Percentiles rank a stretch among this genome's conserved stretches.
These are phyloP conservation scores for Fusarium multiceps DNA, from an alignment of 2,329 filamentous ascomycete species.

Conservation along the genomic window DNA sequence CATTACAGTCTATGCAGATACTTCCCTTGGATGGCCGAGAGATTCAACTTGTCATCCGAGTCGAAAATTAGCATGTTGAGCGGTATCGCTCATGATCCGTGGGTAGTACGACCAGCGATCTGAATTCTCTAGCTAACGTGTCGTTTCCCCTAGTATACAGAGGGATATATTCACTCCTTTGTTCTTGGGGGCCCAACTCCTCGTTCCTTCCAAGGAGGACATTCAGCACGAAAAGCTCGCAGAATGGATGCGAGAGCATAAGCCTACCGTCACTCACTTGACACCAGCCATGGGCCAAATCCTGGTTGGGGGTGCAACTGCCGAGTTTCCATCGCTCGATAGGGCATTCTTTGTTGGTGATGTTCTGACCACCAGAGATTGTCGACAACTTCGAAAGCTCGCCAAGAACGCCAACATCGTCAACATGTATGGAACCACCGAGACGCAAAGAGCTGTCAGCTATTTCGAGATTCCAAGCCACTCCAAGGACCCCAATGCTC, in stretches of 20 bases:
- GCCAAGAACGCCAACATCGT: slow-evolving; percentile 69
- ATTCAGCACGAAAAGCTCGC: slow-evolving; percentile 82
- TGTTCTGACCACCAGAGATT: slow-evolving; percentile 86
- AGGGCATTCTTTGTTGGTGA: slow-evolving; percentile 93
- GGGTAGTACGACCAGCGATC: neutral
- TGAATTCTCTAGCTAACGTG: neutral
- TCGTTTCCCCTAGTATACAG: slow-evolving; percentile 45
- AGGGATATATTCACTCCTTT: slow-evolving; percentile 89
- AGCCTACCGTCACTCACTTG: slow-evolving; percentile 84
- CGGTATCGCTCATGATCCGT: slow-evolving; percentile 53
- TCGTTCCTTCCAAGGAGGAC: slow-evolving; percentile 83
- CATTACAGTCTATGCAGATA: slow-evolving; percentile 90
- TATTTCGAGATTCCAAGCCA: slow-evolving; percentile 82
- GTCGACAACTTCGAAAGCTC: slow-evolving; percentile 77
- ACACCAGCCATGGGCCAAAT: slow-evolving; percentile 98
- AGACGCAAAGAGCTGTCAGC: slow-evolving; percentile 71
- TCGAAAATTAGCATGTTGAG: slow-evolving; percentile 40
- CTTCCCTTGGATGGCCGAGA: slow-evolving; percentile 92
- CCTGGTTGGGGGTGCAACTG: slow-evolving; percentile 83
- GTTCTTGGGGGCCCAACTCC: slow-evolving; percentile 82
- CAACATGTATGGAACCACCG: slow-evolving; percentile 49
- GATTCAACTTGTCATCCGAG: slow-evolving; percentile 77
- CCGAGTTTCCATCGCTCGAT: slow-evolving; percentile 70
- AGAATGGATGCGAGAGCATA: slow-evolving; percentile 85
- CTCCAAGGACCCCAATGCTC: slow-evolving; percentile 65